Evolutionary conservation across 2,329 filamentous ascomycete genomes (phyloP).

Genomic region (Talaromyces marneffei): DNA sequence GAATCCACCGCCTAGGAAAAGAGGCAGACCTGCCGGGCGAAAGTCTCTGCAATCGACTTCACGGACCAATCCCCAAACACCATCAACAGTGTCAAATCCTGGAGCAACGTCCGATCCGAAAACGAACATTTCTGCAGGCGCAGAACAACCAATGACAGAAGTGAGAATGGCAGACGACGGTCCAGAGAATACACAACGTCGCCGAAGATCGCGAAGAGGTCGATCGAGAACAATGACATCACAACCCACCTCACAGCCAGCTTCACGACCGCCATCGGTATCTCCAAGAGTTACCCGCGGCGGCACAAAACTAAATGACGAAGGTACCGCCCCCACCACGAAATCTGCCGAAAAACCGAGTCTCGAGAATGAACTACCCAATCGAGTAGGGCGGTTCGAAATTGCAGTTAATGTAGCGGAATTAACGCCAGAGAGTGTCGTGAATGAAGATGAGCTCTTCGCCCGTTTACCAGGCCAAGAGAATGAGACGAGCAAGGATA

Average conservation of each 20-base stretch:
- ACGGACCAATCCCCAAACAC: neutral
- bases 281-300: neutral
- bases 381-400: neutral
- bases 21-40: slow-evolving; percentile 22
- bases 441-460: neutral
- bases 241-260: neutral
- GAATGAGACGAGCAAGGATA: neutral
- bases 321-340: neutral
- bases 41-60: neutral
- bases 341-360: neutral
- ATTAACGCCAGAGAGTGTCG: slow-evolving; percentile 12
- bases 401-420: slow-evolving; percentile 10
- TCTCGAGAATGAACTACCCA: neutral
- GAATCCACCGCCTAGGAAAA: slow-evolving; percentile 12
- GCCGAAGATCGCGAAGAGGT: neutral
- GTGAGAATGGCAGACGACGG: neutral
- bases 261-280: neutral
- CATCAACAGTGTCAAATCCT: neutral
- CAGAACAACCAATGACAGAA: neutral
- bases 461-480: neutral
- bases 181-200: neutral
- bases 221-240: neutral
- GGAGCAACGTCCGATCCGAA: neutral
- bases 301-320: neutral
- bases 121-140: neutral